Evolutionary conservation across 805 yeast genomes (phyloP).

Genomic region (Spathaspora passalidarum): DNA sequence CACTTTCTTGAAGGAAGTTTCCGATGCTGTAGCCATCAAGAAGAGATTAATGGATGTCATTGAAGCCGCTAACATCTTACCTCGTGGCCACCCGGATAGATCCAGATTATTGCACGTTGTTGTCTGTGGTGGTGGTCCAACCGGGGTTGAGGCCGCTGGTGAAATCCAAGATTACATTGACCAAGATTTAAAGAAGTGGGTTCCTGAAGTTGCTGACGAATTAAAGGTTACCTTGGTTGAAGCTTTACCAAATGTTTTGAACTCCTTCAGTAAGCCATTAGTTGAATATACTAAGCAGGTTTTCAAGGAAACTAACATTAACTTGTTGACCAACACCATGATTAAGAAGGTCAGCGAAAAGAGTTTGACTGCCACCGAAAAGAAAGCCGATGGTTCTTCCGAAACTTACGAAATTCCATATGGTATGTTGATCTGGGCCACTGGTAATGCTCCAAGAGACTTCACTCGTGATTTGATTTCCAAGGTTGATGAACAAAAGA

Average conservation of each 20-base stretch:
- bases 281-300: constrained; percentile 78
- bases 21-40: constrained; percentile 84
- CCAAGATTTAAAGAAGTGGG: constrained; percentile 86
- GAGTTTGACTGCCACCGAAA: constrained; percentile 66
- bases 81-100: constrained; percentile 74
- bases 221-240: constrained; percentile 83
- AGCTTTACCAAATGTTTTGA: constrained; percentile 86
- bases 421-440: constrained; percentile 95
- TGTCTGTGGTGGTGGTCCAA: constrained; percentile 98
- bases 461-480: constrained; percentile 64
- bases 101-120: constrained; percentile 81
- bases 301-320: constrained; percentile 63
- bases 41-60: constrained; percentile 79
- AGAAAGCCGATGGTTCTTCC: constrained; percentile 63
- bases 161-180: constrained; percentile 92
- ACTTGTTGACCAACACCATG: constrained; percentile 79
- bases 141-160: constrained; percentile 97
- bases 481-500: constrained; percentile 70
- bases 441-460: constrained; percentile 90
- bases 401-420: constrained; percentile 69
- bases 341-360: constrained; percentile 79
- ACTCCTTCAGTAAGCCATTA: constrained; percentile 65
- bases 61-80: constrained; percentile 82
- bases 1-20: constrained; percentile 83
- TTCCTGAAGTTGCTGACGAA: constrained; percentile 81